Conservation (phyloP, 306 rosid genomes). For the Fragaria vesca region DNA sequence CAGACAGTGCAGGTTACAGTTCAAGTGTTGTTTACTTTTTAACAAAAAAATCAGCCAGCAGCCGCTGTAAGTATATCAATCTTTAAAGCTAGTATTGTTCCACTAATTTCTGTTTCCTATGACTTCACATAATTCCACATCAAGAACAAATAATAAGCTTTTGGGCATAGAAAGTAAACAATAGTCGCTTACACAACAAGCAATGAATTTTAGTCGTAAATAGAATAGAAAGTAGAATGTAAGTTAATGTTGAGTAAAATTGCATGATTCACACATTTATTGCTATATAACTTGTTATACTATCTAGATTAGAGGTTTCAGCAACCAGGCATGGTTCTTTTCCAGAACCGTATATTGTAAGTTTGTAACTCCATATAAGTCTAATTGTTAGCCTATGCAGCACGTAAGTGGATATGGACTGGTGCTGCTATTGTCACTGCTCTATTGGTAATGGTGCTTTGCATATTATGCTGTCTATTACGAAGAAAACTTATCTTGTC, state of each 20-base stretch:
- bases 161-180: neutral
- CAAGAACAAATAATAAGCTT: too few species aligned
- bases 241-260: neutral
- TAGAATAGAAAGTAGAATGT: neutral
- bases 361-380: neutral
- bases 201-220: neutral
- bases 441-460: neutral
- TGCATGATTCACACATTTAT: neutral
- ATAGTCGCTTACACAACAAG: neutral
- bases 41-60: neutral
- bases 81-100: neutral
- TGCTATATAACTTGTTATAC: neutral
- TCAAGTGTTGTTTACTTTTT: neutral
- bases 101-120: neutral
- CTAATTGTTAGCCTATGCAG: neutral
- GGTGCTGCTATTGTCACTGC: neutral
- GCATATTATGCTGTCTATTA: neutral
- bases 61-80: neutral
- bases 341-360: neutral
- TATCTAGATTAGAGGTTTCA: neutral
- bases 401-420: constrained; percentile 21
- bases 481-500: neutral
- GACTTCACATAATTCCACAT: neutral
- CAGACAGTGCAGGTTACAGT: neutral
- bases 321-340: neutral